Evolutionary conservation across 2,329 filamentous ascomycete species (phyloP), one percentile per base, ranked within the genome.

Genomic region (Cladophialophora psammophila): DNA sequence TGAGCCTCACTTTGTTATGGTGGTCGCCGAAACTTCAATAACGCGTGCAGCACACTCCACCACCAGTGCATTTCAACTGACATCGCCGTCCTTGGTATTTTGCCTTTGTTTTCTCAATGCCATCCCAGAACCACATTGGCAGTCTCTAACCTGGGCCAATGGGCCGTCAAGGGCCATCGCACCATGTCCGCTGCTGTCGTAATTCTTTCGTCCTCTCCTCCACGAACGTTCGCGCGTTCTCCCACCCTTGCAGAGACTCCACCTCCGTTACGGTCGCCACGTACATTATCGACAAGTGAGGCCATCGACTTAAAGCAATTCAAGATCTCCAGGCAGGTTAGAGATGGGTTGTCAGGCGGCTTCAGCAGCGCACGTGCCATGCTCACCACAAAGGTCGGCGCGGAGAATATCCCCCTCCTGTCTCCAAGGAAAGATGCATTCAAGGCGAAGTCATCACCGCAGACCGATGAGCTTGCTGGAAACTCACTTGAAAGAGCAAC

Each of bases 121-220:
- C 20, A 31, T 31, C 20, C 45, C 26, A 10, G 20, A 50, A 50
- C 32, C 64, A n/a, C 50, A 34, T 65, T 72, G 70, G 70, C 70
- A 59, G 40, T 56, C 59, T 20, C 63, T 26, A 55, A 20, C 26
- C 55, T 52, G 62, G 54, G 56, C 63, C 69, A 63, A 71, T 71
- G 72, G 72, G 64, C 65, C 54, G 42, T 50, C 50, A 35, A 40
- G 26, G 35, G 57, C 50, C 50, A 36, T 13, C 72, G 74, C 67
- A 74, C 73, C 63, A 72, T 75, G 58, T 70, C 53, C 18, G 35
- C 50, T 12, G 60, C 81, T 40, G 72, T 80, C 60, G 76, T 80
- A 63, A 67, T 80, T 63, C 72, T 82, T 59, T 80, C 79, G 32
- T 82, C 80, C 18, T 80, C 80, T 4, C 79, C 81, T 32, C 75